Evolutionary conservation across 192 early-diverging fungal species (phyloP).

Genomic region (Entomortierella lignicola): DNA sequence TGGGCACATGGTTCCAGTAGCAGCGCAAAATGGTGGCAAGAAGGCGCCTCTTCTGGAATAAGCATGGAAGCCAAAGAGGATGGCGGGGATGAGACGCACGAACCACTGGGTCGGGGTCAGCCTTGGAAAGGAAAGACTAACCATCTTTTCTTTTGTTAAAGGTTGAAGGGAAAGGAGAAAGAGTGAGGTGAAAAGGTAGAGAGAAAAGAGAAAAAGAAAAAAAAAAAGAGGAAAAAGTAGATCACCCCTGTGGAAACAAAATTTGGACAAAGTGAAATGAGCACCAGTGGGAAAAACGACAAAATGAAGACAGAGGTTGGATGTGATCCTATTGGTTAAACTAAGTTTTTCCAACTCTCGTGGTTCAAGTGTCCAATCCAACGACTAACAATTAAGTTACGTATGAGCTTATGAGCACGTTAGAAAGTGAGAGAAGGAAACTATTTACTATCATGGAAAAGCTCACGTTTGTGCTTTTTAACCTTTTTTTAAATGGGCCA

Average conservation of each 20-base stretch:
- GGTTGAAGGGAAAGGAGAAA: not conserved
- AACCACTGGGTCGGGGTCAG: conserved; percentile 22
- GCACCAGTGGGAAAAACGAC: not conserved
- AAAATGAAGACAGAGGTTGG: no score
- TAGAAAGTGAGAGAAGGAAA: no score
- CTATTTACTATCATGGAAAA: no score
- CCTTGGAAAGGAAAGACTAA: conserved; percentile 14
- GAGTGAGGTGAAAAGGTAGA: not conserved
- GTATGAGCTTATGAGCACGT: no score
- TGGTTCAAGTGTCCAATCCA: no score
- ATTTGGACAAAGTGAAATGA: no score
- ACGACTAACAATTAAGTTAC: no score
- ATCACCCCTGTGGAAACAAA: no score
- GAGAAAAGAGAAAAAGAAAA: conserved; percentile 7
- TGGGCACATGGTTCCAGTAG: conserved; percentile 18
- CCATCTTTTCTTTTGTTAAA: not conserved
- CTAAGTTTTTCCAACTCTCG: no score
- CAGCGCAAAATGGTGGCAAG: conserved; percentile 21
- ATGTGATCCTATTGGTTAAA: not conserved
- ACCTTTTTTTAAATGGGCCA: no score
- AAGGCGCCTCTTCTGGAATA: conserved; percentile 29
- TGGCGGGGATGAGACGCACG: conserved; percentile 34
- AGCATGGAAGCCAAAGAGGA: conserved; percentile 18
- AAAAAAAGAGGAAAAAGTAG: not conserved
- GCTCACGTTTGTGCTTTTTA: no score